Conservation (phyloP, 768 basidiomycete species). For the Leucocoprinus birnbaumii region DNA sequence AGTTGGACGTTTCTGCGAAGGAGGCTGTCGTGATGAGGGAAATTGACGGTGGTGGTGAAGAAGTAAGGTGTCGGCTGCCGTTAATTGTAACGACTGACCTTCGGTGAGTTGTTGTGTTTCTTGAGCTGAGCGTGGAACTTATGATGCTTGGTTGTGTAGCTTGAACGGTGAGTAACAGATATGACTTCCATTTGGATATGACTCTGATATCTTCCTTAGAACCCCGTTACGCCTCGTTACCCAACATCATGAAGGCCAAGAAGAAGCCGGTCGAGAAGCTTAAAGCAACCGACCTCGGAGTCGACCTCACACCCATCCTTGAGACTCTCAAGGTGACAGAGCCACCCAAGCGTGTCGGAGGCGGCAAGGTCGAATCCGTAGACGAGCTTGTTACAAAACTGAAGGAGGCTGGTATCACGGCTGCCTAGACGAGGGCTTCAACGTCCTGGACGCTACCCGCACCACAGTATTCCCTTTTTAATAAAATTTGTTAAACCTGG, state of each 20-base stretch:
- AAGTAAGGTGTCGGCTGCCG: conserved; percentile 76
- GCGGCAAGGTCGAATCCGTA: conserved; percentile 87
- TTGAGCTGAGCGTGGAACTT: neutral
- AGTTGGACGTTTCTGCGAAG: conserved; percentile 59
- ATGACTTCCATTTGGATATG: neutral
- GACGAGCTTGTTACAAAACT: conserved; percentile 89
- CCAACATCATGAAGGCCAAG: conserved; percentile 99
- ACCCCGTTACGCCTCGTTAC: conserved; percentile 95
- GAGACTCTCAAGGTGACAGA: conserved; percentile 88
- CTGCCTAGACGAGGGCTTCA: conserved; percentile 12
- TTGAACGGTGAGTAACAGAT: conserved; percentile 62
- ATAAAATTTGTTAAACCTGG: conserved; percentile 4
- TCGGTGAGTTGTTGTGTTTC: conserved; percentile 48
- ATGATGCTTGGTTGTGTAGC: conserved; percentile 29
- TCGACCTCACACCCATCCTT: conserved; percentile 80
- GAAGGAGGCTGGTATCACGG: conserved; percentile 76
- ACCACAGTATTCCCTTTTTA: neutral
- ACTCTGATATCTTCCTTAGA: conserved; percentile 41
- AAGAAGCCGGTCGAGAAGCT: conserved; percentile 94
- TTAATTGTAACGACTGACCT: conserved; percentile 91
- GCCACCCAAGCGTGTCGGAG: conserved; percentile 88
- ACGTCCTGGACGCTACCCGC: neutral
- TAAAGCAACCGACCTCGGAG: conserved; percentile 70
- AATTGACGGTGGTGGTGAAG: conserved; percentile 92
- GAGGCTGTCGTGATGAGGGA: conserved; percentile 78